Conservation (phyloP, 306 rosid genomes). For the Quillaja saponaria region DNA sequence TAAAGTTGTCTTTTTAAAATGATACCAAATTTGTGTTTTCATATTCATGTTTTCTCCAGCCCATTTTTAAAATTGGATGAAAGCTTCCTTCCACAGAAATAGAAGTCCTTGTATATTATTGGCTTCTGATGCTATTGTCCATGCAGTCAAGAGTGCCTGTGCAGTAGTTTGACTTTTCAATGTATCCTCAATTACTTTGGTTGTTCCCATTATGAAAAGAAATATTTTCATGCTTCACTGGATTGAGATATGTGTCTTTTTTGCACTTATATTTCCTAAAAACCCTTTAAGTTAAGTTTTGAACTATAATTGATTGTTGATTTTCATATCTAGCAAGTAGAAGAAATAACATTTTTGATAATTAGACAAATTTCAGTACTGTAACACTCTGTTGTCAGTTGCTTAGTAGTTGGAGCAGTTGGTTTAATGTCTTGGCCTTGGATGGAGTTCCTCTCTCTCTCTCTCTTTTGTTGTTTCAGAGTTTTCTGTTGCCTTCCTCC, state of each 20-base stretch:
- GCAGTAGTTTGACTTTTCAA: neutral
- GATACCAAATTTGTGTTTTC: neutral
- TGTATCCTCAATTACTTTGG: neutral
- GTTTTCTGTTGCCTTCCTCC: conserved; percentile 9
- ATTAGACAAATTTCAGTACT: too few relatives aligned
- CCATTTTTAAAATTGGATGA: neutral
- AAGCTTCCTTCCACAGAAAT: neutral
- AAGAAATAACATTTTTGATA: too few relatives aligned
- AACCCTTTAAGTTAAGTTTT: neutral
- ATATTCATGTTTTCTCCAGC: neutral
- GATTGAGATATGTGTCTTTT: neutral
- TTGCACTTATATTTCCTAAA: neutral
- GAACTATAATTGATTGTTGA: conserved; percentile 9
- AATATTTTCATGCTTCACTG: too few relatives aligned
- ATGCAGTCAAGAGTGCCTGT: conserved; percentile 1
- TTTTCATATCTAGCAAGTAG: too few relatives aligned
- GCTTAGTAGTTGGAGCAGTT: neutral
- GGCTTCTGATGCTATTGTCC: neutral
- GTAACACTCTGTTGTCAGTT: too few relatives aligned
- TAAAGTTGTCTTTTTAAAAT: neutral
- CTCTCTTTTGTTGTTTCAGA: neutral
- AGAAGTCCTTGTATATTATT: neutral
- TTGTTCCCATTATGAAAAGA: neutral
- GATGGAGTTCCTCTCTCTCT: neutral
- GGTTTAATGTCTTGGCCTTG: neutral